Conservation (phyloP, 2,329 filamentous ascomycete species). For the Penicillium sp. region DNA sequence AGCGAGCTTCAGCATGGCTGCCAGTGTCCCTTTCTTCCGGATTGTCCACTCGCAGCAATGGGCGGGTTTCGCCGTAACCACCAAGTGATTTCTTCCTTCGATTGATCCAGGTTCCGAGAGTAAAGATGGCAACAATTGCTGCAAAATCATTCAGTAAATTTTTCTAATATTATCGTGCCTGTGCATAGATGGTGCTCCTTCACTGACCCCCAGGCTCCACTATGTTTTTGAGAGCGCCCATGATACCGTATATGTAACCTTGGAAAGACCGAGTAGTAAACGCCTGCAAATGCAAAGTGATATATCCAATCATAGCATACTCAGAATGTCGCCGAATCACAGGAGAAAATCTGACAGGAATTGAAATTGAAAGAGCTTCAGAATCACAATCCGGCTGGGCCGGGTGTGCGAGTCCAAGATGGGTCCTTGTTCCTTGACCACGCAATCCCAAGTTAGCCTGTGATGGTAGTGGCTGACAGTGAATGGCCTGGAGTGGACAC, state of each 20-base stretch:
- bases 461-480: background rate
- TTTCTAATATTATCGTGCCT: background rate
- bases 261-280: background rate
- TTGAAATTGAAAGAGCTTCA: background rate
- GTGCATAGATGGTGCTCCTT: background rate
- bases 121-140: conserved; percentile 9
- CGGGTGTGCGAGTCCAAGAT: background rate
- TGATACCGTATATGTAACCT: background rate
- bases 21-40: background rate
- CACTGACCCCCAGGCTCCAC: conserved; percentile 6
- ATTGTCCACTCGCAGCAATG: background rate
- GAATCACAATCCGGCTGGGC: background rate
- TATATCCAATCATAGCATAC: background rate
- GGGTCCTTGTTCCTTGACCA: background rate
- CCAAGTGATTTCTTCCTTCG: background rate
- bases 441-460: background rate
- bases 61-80: background rate
- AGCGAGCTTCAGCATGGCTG: background rate
- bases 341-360: background rate
- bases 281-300: background rate
- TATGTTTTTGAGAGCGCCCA: conserved; percentile 3
- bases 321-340: background rate
- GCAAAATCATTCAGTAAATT: background rate
- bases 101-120: conserved; percentile 7
- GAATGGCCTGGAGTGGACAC: background rate